Base-by-base conservation (phyloP, 345 rosid species). In the Eucalyptus camaldulensis region DNA sequence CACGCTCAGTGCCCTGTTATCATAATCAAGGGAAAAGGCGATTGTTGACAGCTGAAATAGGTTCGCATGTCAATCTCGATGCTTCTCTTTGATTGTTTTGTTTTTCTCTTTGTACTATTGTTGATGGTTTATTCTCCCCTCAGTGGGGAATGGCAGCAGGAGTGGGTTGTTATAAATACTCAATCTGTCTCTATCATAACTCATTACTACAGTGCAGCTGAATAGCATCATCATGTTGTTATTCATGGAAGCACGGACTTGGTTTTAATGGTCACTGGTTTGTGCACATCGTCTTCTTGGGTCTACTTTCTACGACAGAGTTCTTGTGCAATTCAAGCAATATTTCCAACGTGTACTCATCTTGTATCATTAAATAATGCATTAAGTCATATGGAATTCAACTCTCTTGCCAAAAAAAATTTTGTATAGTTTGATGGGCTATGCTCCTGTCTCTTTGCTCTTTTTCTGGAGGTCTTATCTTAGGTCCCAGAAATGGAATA, bases 1-100 rank as follows among this genome's bases (percentile, higher is more conserved):
- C 95, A 95, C 40, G 96, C 96, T 11, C 95, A 91, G 72, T 96
- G 99, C 87, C 97, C 99, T 27, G 98, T 96, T 86, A 87, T 96
- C 47, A 90, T 97, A 22, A 89, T 95, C 87, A 97, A 97, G 94
- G 94, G 92, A 91, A 94, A 93, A 62, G 94, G 89, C 27, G 86
- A 90, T 76, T 90, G 94, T 69, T 89, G 96, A 58, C 81, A 89
- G 44, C 60, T 53, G 86, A 92, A 86, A 76, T 54, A 92, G 90
- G 94, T 93, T 86, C 19, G 62, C 87, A 86, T 51, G 5, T 86
- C 37, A 65, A 22, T 76, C 5, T 76, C 1, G 2, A 76, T 4
- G 15, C 85, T 76, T 76, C 27, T 40, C 47, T 76, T 76, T 76
- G 85, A 76, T 76, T 76, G 85, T 40, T 40, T 40, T 40, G 47